Conservation (phyloP, 2,329 filamentous ascomycete species). For the Chaetothyriales sp. region DNA sequence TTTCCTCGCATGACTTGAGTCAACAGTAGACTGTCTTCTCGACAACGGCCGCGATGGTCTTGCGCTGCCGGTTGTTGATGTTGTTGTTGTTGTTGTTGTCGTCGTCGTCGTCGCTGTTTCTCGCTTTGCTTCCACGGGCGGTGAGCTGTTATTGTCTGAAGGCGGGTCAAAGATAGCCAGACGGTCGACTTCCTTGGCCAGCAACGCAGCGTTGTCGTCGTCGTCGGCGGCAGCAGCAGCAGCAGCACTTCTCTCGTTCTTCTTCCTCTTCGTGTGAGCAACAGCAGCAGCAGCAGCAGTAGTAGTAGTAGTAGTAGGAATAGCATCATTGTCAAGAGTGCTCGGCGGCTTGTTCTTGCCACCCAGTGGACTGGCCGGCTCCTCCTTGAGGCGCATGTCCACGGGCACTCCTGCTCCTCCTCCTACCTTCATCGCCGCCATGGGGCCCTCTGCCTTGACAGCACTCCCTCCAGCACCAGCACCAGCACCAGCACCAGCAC, state of each 20-base stretch:
- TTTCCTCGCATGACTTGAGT: constrained; percentile 24
- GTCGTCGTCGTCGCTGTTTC: constrained; percentile 1
- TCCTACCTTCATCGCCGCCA: too few species aligned
- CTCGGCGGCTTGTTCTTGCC: constrained; percentile 22
- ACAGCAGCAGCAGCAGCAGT: constrained; percentile 1
- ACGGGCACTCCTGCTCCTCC: too few species aligned
- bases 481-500: constrained; percentile 28
- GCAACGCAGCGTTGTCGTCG: neutral
- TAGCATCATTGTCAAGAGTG: constrained; percentile 8
- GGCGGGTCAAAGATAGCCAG: constrained; percentile 16
- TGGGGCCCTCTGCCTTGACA: neutral
- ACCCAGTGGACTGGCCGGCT: constrained; percentile 12
- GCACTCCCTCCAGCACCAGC: neutral
- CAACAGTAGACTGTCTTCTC: neutral
- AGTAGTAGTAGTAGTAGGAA: neutral
- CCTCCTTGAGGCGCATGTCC: constrained; percentile 6
- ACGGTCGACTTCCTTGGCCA: constrained; percentile 12
- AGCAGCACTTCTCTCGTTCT: neutral
- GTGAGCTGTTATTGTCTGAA: neutral
- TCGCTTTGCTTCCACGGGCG: constrained; percentile 6
- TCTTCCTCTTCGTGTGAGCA: constrained; percentile 17
- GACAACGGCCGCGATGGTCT: neutral
- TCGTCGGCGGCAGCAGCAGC: neutral
- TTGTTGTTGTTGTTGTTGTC: constrained; percentile 4
- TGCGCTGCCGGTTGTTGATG: neutral